Evolutionary conservation across 2,329 filamentous ascomycete genomes (phyloP), one percentile per base, ranked within the genome.

Genomic region (Pestalotiopsis sp.): DNA sequence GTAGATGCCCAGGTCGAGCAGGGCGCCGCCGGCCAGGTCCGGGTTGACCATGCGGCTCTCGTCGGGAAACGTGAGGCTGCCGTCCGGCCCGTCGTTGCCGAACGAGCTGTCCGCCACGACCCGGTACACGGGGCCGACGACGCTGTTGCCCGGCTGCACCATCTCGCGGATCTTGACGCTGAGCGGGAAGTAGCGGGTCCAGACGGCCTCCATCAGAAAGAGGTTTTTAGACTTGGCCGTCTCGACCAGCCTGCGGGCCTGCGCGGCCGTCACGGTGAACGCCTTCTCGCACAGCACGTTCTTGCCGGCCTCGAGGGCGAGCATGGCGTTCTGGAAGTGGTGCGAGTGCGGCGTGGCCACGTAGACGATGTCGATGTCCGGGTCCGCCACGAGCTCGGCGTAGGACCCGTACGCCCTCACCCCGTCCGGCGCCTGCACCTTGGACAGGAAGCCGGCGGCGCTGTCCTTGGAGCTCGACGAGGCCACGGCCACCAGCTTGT

Each of bases 251-350:
- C 89, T 89, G 79, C 88, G 88, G 26, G 92, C 84, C 81, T 97
- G 94, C 10, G 88, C 84, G 2, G 92, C 93, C 71, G 91, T 97
- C 70, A 95, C 92, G 1, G 94, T 97, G 74, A 97, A 91, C 0
- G 94, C 89, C 84, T 97, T 97, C 80, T 97, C 94, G 79, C 94
- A 97, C 40, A 97, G 87, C 38, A 97, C 93, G 74, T 95, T 87
- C 85, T 97, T 97, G 75, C 93, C 92, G 7, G 92, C 92, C 72
- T 93, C 87, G 52, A 97, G 85, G 57, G 90, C 92, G n/a, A 97
- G 86, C 88, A 94, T 93, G 71, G 89, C 88, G 81, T 97, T 95
- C 79, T 97, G 93, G 83, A 94, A 97, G 83, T 97, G 94, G 79
- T 97, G 94, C 74, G 92, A 94, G 82, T 97, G 94, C 17, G 94